phyloP scores from a whole-genome alignment of 345 rosid genomes.

The Pelargonium nanum region DNA sequence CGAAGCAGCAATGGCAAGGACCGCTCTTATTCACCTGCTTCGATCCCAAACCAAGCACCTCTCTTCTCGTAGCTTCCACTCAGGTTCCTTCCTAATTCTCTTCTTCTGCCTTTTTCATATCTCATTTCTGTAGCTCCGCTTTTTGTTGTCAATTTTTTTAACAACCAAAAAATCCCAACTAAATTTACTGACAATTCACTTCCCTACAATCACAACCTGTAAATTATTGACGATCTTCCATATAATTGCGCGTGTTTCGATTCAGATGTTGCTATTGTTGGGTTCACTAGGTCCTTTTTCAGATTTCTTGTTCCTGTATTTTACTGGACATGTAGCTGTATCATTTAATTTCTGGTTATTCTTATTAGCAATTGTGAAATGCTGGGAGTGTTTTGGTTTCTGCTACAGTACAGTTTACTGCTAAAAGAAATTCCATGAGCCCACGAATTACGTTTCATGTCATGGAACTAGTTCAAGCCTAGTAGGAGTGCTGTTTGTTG shows the following conservation, averaged over 20 bases:
- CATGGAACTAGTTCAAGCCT: neutral
- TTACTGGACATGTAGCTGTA: too few species aligned
- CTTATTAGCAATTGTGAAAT: neutral
- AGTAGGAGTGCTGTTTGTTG: neutral
- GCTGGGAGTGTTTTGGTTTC: neutral
- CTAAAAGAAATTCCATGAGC: too few species aligned
- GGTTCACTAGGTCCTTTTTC: too few species aligned
- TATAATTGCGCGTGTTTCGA: neutral
- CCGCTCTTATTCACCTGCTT: constrained; percentile 44
- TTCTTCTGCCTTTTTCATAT: neutral
- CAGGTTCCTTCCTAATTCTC: constrained; percentile 33
- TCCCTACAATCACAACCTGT: neutral
- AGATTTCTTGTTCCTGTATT: neutral
- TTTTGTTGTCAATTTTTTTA: neutral
- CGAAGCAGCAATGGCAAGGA: constrained; percentile 47
- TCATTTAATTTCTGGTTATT: neutral
- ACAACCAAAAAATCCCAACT: too few species aligned
- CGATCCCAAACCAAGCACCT: constrained; percentile 40
- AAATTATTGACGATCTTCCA: too few species aligned
- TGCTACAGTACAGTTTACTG: too few species aligned
- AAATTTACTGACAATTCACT: too few species aligned
- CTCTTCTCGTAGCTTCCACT: constrained; percentile 25
- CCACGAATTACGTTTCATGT: neutral
- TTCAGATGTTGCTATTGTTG: neutral
- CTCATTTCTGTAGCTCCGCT: neutral